Base-by-base conservation (phyloP, 1,139 yeast genomes). In the Taphrina confusa region DNA sequence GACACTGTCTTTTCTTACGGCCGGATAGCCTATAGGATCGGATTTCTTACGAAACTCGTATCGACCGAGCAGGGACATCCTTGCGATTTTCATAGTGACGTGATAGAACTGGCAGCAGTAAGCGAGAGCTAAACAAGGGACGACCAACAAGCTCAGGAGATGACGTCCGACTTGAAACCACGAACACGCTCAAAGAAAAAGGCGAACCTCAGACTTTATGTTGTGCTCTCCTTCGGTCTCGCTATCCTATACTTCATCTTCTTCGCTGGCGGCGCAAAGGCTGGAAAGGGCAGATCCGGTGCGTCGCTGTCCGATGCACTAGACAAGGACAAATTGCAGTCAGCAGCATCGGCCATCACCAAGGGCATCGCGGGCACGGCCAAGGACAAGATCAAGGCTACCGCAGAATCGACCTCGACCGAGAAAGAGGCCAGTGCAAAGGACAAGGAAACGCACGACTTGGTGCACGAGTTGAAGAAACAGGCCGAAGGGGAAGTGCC, bases 381-480 rank as follows among this genome's bases (percentile, higher is more conserved):
- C 27, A 47, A 47, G 14, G 52, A 47, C 22, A 23, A 27, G 31
- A 9, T n/a, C 30, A 31, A 47, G 42, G 20, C 33, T 22, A 45
- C 27, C 37, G 9, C 46, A 5, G 46, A 6, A 16, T 12, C 11
- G 8, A 8, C 50, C 14, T 11, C 34, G 22, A 12, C 23, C 6
- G 49, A 12, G 16, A 46, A 25, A 4, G 12, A n/a, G 5, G 58
- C 58, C 31, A 30, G 49, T 16, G 33, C 28, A 25, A 18, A 25
- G 16, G 58, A 54, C 31, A n/a, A 25, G 11, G 51, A 54, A 25
- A 54, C 58, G n/a, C 58, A 54, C 28, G 39, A 25, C 25, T 27
- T 54, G n/a, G 58, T 54, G 30, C 58, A 54, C 34, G 58, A 54
- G 31, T 16, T 54, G 27, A 54, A 54, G 36, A 54, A 44, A 25